Conservation (phyloP, 768 basidiomycete genomes). For the Phlebiopsis flavidoalba region DNA sequence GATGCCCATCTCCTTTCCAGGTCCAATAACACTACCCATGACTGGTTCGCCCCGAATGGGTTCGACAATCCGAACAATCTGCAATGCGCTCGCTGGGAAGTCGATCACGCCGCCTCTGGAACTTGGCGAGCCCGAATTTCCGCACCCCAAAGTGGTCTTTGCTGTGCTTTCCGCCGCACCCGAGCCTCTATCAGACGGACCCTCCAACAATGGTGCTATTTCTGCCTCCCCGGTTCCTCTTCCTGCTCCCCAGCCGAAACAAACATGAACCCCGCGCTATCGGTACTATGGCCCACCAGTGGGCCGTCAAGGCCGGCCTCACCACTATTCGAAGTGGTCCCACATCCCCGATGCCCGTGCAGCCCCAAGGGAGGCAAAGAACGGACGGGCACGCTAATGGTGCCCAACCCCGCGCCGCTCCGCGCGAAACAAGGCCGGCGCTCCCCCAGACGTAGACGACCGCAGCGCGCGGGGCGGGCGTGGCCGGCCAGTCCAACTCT, state of each 20-base stretch:
- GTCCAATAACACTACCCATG: constrained; percentile 30
- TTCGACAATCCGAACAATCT: constrained; percentile 79
- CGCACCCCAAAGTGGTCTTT: constrained; percentile 51
- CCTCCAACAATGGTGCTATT: constrained; percentile 9
- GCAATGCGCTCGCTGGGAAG: constrained; percentile 77
- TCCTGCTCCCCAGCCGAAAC: constrained; percentile 51
- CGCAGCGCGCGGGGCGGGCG: constrained; percentile 18
- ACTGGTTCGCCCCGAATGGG: constrained; percentile 72
- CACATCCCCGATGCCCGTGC: constrained; percentile 17
- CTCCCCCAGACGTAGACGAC: constrained; percentile 26
- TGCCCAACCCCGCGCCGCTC: constrained; percentile 19
- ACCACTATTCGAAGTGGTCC: constrained; percentile 50
- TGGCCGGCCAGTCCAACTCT: constrained; percentile 20
- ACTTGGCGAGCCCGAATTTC: constrained; percentile 10
- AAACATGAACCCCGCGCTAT: constrained; percentile 62
- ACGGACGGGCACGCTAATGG: neutral
- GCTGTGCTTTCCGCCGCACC: constrained; percentile 38
- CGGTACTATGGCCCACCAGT: constrained; percentile 57
- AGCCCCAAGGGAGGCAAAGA: constrained; percentile 1
- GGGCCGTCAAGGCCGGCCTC: constrained; percentile 64
- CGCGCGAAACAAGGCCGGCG: constrained; percentile 17
- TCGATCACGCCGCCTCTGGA: constrained; percentile 44
- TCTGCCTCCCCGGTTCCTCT: constrained; percentile 55
- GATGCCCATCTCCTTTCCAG: constrained; percentile 59
- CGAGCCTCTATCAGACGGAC: constrained; percentile 12